phyloP scores from a whole-genome alignment of 257 asterid species.

The Pogostemon cablin region DNA sequence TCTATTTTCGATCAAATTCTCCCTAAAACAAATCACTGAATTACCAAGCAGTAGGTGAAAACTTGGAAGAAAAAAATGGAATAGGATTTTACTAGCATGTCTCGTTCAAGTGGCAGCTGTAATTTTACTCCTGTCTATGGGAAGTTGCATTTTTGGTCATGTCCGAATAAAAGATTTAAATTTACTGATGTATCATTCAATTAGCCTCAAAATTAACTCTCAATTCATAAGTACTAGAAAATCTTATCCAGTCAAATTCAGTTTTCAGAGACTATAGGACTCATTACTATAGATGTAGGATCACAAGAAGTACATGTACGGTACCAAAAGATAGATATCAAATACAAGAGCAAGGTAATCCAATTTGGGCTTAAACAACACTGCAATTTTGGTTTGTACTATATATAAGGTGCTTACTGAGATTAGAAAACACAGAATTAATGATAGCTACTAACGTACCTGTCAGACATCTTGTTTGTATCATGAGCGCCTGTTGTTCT shows the following conservation, averaged over 20 bases:
- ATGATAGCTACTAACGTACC: conserved; percentile 45
- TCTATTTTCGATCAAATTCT: conserved; percentile 52
- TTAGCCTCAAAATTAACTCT: background rate
- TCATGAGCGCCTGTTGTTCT: conserved; percentile 39
- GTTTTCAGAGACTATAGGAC: no score
- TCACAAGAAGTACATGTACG: background rate
- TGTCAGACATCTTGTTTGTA: conserved; percentile 43
- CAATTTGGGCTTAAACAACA: background rate
- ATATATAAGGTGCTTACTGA: background rate
- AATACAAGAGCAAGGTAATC: background rate
- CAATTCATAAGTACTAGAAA: no score
- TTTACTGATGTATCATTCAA: background rate
- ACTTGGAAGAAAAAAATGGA: background rate
- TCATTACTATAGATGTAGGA: no score
- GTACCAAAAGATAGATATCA: background rate
- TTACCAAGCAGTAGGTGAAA: background rate
- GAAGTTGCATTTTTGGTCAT: background rate
- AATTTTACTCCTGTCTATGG: background rate
- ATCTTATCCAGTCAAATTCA: no score
- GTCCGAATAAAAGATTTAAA: background rate
- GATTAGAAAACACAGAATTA: background rate
- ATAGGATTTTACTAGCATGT: background rate
- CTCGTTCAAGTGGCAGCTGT: background rate
- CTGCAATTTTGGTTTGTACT: background rate
- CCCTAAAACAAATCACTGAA: conserved; percentile 52